These are phyloP conservation scores for Lachnellula occidentalis DNA, from an alignment of 2,329 filamentous ascomycete genomes.

Conservation along the genomic window DNA sequence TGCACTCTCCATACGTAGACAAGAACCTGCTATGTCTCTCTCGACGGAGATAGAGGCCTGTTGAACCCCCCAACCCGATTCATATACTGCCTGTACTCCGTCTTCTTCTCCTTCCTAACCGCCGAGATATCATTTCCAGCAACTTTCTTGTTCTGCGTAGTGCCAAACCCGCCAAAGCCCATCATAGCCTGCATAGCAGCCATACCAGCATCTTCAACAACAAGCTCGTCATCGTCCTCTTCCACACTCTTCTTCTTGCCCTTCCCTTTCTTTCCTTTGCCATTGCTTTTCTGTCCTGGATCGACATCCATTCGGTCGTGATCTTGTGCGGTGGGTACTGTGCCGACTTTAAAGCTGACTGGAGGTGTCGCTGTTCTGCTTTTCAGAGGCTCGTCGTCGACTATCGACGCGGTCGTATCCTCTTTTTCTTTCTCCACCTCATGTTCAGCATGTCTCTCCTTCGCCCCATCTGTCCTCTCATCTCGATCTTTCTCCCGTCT, in stretches of 20 bases:
- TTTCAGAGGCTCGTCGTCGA: slow-evolving; percentile 16
- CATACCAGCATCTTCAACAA: slow-evolving; percentile 60
- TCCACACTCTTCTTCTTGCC: slow-evolving; percentile 7
- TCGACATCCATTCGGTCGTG: slow-evolving; percentile 31
- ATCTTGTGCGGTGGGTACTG: slow-evolving; percentile 16
- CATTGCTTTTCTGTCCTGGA: slow-evolving; percentile 21
- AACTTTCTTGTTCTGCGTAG: slow-evolving; percentile 85
- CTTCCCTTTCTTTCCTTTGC: slow-evolving; percentile 23
- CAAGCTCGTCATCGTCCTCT: slow-evolving; percentile 46
- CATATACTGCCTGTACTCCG: slow-evolving; percentile 96
- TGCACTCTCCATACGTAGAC: background rate
- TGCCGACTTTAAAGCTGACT: slow-evolving; percentile 28
- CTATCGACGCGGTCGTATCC: slow-evolving; percentile 6
- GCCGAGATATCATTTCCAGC: slow-evolving; percentile 79
- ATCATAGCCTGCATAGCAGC: slow-evolving; percentile 77
- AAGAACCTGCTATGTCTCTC: slow-evolving; percentile 14
- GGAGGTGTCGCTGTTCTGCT: slow-evolving; percentile 26
- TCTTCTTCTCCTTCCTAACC: slow-evolving; percentile 88
- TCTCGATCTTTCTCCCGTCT: slow-evolving; percentile 10
- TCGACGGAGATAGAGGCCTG: slow-evolving; percentile 60
- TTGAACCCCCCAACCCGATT: slow-evolving; percentile 80
- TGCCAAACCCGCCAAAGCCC: slow-evolving; percentile 82
- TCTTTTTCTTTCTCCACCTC: slow-evolving; percentile 11
- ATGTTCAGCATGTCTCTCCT: slow-evolving; percentile 9
- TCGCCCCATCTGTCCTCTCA: slow-evolving; percentile 11